These are phyloP conservation scores for Hanseniaspora nectarophila DNA, from an alignment of 805 yeast species.

Conservation along the genomic window DNA sequence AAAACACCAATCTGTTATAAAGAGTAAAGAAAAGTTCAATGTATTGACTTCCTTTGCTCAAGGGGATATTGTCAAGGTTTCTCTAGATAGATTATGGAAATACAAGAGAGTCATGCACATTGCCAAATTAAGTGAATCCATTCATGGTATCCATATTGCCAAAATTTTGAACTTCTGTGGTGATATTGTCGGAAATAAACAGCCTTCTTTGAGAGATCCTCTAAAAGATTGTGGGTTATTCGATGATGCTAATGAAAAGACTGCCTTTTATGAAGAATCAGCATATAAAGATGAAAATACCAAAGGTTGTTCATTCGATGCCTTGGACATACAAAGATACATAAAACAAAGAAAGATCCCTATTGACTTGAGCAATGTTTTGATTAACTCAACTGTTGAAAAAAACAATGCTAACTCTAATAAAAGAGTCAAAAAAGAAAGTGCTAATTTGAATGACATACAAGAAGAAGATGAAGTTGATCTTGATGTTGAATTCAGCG, in stretches of 20 bases:
- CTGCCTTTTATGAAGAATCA: constrained; percentile 22
- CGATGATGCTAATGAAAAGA: constrained; percentile 36
- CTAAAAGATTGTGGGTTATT: constrained; percentile 39
- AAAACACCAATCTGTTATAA: constrained; percentile 48
- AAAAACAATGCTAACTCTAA: constrained; percentile 19
- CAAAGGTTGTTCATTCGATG: constrained; percentile 30
- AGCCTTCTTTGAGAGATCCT: constrained; percentile 26
- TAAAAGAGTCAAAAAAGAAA: constrained; percentile 28
- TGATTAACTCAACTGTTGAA: constrained; percentile 30
- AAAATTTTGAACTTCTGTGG: constrained; percentile 32
- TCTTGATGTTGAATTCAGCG: constrained; percentile 20
- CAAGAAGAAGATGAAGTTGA: constrained; percentile 20
- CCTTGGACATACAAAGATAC: constrained; percentile 33
- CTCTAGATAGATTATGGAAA: constrained; percentile 54
- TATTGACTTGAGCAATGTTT: constrained; percentile 36
- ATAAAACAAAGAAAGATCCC: constrained; percentile 28
- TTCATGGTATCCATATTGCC: constrained; percentile 42
- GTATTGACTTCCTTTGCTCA: constrained; percentile 25
- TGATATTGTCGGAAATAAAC: constrained; percentile 12
- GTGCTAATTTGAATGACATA: constrained; percentile 24
- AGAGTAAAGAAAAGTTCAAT: constrained; percentile 31
- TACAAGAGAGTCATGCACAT: constrained; percentile 54
- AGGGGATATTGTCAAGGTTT: constrained; percentile 35
- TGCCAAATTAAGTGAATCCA: constrained; percentile 45
- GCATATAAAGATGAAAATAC: constrained; percentile 28